phyloP scores from a whole-genome alignment of 768 basidiomycete genomes.

The Mycena amicta region DNA sequence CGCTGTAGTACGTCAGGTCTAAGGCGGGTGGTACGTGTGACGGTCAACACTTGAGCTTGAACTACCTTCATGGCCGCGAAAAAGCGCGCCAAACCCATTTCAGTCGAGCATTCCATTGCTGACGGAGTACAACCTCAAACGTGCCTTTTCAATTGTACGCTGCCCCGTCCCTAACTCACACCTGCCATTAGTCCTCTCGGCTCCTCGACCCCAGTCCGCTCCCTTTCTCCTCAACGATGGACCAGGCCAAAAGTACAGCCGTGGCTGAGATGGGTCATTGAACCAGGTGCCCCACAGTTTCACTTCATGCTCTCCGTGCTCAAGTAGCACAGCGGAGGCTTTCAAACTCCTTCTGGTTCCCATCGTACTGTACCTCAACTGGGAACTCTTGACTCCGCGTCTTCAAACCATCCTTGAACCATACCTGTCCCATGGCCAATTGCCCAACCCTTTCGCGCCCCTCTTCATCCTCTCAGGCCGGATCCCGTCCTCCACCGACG shows the following conservation, averaged over 20 bases:
- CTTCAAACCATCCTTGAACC: constrained; percentile 14
- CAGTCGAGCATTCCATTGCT: constrained; percentile 52
- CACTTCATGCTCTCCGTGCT: background rate
- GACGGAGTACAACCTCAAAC: constrained; percentile 68
- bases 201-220: constrained; percentile 38
- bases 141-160: constrained; percentile 47
- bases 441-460: constrained; percentile 72
- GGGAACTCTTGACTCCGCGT: constrained; percentile 53
- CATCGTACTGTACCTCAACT: constrained; percentile 62
- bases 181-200: constrained; percentile 51
- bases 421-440: constrained; percentile 42
- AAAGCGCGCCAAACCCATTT: background rate
- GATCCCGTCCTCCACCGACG: constrained; percentile 51
- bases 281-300: constrained; percentile 56
- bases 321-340: constrained; percentile 50
- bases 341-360: constrained; percentile 68
- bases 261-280: constrained; percentile 72
- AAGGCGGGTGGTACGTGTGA: too few relatives aligned
- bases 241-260: constrained; percentile 28
- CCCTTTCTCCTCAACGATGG: constrained; percentile 32
- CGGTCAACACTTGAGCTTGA: background rate
- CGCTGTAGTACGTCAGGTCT: background rate
- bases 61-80: too few relatives aligned
- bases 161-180: too few relatives aligned
- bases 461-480: constrained; percentile 73